Evolutionary conservation across 2,329 filamentous ascomycete species (phyloP).

Genomic region (Venturiaceae sp.): DNA sequence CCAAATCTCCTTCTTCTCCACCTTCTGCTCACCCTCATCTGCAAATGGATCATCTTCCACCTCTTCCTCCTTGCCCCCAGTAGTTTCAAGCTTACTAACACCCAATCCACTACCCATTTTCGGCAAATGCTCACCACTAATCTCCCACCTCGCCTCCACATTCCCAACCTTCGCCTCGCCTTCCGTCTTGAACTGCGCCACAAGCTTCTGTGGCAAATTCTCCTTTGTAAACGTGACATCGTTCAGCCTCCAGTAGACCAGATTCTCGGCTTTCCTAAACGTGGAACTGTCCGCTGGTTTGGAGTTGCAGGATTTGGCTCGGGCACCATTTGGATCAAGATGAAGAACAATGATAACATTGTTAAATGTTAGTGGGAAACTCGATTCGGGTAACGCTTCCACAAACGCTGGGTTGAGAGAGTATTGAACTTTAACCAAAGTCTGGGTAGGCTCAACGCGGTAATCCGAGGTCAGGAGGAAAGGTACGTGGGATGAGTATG

Average conservation of each 20-base stretch:
- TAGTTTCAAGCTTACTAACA: constrained; percentile 45
- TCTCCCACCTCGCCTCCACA: constrained; percentile 78
- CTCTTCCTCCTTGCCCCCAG: constrained; percentile 15
- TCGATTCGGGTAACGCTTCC: constrained; percentile 17
- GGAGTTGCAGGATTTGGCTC: constrained; percentile 59
- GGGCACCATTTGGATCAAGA: constrained; percentile 49
- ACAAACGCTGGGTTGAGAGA: constrained; percentile 64
- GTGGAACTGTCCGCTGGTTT: constrained; percentile 60
- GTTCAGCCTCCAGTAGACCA: constrained; percentile 73
- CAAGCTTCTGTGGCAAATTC: constrained; percentile 49
- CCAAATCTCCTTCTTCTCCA: constrained; percentile 42
- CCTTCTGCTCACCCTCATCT: constrained; percentile 34
- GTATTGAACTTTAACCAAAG: constrained; percentile 80
- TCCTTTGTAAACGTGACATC: constrained; percentile 58
- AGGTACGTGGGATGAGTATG: constrained; percentile 53
- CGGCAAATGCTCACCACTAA: constrained; percentile 38
- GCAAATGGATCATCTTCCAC: constrained; percentile 60
- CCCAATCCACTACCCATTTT: constrained; percentile 43
- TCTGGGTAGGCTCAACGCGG: constrained; percentile 76
- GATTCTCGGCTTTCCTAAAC: constrained; percentile 64
- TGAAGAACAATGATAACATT: constrained; percentile 67
- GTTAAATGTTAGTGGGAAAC: constrained; percentile 47
- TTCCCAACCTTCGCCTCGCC: constrained; percentile 61
- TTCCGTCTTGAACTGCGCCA: constrained; percentile 73
- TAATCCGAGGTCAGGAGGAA: constrained; percentile 65